Percentiles rank a stretch among this genome's conserved stretches.
phyloP scores from a whole-genome alignment of 768 basidiomycete genomes.

The Mycena belliarum region DNA sequence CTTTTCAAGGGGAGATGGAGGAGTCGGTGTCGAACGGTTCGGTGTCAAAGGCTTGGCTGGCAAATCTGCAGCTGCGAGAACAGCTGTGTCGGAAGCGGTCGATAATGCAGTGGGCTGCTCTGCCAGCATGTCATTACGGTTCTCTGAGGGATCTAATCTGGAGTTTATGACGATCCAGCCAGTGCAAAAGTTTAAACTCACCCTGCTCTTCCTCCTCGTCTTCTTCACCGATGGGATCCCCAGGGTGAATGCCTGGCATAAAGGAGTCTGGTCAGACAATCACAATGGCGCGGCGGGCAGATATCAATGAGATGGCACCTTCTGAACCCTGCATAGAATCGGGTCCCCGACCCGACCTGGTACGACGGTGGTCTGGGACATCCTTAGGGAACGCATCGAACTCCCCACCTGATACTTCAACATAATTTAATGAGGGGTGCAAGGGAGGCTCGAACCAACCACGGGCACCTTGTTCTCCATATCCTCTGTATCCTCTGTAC shows the following conservation, averaged over 20 bases:
- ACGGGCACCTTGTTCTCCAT: neutral
- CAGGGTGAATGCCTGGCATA: neutral
- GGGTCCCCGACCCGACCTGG: neutral
- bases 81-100: neutral
- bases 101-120: neutral
- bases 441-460: conserved; percentile 1
- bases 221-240: neutral
- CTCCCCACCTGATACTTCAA: conserved; percentile 9
- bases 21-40: neutral
- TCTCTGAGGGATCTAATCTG: conserved; percentile 1
- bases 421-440: neutral
- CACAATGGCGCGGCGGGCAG: neutral
- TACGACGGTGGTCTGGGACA: too few species aligned
- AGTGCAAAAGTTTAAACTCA: neutral
- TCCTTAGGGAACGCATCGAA: neutral
- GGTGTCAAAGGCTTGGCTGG: too few species aligned
- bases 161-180: neutral
- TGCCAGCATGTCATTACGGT: neutral
- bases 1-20: conserved; percentile 1
- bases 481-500: neutral
- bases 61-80: neutral
- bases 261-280: neutral
- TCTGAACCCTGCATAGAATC: neutral
- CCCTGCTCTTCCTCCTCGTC: neutral
- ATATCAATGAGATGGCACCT: neutral